Base-by-base conservation (phyloP, 2,329 filamentous ascomycete genomes). In the Tolypocladium amazonense region DNA sequence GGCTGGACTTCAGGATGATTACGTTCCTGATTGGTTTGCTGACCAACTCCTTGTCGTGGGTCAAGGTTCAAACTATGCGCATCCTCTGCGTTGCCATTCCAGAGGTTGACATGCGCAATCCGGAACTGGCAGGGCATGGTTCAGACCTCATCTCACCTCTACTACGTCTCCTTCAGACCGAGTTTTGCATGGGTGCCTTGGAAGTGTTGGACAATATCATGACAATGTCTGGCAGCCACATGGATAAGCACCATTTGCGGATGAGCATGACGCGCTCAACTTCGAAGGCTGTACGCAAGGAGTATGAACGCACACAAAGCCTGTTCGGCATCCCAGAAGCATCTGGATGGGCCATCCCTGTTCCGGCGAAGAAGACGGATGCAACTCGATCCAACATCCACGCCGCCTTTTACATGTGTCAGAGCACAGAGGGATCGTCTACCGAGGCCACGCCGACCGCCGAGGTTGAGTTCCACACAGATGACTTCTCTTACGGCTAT, bases 181-280 rank as follows among this genome's bases (percentile, higher is more conserved):
- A 96, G 62, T 92, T 92, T 68, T 97, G 92, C 71, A 91, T 94
- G 72, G 89, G 96, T 69, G 94, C 94, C 14, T 78, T 99, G 12
- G 86, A 91, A 64, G 93, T 99, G 1, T 79, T 99, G 61, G 94
- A 99, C 72, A 90, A 93, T 64, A 94, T 97, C 66, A 96, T 97
- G 83, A 90, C 89, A 35, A 93, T 97, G 79, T 92, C 92, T 0
- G 89, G 90, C 5, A 92, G 89, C 38, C 89, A 93, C 1, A 91
- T 96, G 82, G 94, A 97, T 72, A 91, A 90, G 67, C 91, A 97
- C 67, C 92, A 97, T 69, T 77, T 99, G 61, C 86, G 94, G 45
- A 99, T 99, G 95, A 97, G 93, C 73, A 97, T 99, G 91, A 92
- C 92, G 6, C 88, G 90, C 15, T 87, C 89, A 1, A 91, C 92